Evolutionary conservation across 2,329 filamentous ascomycete genomes (phyloP).

Genomic region (Neoscytalidium dimidiatum): DNA sequence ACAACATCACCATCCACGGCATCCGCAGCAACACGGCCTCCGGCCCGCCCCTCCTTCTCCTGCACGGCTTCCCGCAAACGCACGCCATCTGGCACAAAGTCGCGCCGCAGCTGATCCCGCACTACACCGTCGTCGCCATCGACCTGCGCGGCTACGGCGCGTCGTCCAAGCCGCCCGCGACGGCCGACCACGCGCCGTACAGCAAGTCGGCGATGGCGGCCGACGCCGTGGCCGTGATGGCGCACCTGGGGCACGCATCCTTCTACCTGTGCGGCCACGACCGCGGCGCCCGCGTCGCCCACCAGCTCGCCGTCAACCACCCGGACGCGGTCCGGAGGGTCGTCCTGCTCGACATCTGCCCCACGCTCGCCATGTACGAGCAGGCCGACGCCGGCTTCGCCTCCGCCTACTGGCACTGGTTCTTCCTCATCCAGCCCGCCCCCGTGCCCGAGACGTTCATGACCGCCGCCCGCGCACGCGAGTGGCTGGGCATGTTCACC

Average conservation of each 20-base stretch:
- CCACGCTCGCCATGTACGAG: conserved; percentile 57
- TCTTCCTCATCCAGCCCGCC: conserved; percentile 56
- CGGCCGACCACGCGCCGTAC: conserved; percentile 33
- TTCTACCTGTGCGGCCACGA: conserved; percentile 56
- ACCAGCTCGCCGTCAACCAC: conserved; percentile 55
- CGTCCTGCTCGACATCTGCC: conserved; percentile 52
- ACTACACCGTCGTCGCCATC: conserved; percentile 48
- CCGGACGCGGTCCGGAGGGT: conserved; percentile 40
- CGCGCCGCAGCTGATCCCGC: conserved; percentile 39
- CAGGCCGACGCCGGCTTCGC: conserved; percentile 47
- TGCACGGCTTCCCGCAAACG: conserved; percentile 58
- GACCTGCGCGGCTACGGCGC: conserved; percentile 57
- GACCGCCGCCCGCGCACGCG: conserved; percentile 41
- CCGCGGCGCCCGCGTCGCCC: conserved; percentile 57
- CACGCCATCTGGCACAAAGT: conserved; percentile 56
- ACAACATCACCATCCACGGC: conserved; percentile 48
- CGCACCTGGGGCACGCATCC: conserved; percentile 37
- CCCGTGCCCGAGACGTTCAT: conserved; percentile 56
- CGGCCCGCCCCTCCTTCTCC: conserved; percentile 47
- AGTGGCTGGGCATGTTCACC: conserved; percentile 40
- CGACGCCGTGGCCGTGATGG: conserved; percentile 52
- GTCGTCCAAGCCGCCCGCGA: conserved; percentile 48
- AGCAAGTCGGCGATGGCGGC: conserved; percentile 53
- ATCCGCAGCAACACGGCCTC: conserved; percentile 31
- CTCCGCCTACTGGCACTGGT: conserved; percentile 60